Percentiles rank a stretch among this genome's conserved stretches.
Evolutionary conservation across 352 stramenopile species (phyloP).

Genomic region (Pythium sp.): DNA sequence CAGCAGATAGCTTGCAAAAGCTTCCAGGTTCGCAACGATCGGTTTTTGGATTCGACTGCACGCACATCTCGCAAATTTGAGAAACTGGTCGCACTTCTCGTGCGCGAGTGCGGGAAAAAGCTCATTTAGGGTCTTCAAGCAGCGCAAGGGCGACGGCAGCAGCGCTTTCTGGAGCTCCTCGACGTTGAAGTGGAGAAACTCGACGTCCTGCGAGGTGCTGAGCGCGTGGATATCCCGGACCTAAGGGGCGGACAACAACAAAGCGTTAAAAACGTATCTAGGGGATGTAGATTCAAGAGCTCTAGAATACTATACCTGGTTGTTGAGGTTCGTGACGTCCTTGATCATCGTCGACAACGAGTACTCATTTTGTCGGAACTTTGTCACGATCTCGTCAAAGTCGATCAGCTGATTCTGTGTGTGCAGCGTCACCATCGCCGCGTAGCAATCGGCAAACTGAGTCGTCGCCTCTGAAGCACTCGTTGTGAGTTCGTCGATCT

Average conservation of each 20-base stretch:
- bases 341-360: slow-evolving; percentile 36
- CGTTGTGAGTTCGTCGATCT: slow-evolving; percentile 41
- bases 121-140: slow-evolving; percentile 32
- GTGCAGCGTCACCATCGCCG: slow-evolving; percentile 28
- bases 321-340: slow-evolving; percentile 33
- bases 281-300: not conserved
- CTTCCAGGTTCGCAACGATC: slow-evolving; percentile 22
- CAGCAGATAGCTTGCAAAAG: slow-evolving; percentile 53
- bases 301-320: slow-evolving; percentile 30
- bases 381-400: slow-evolving; percentile 41
- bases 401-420: slow-evolving; percentile 41
- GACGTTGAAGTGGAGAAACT: slow-evolving; percentile 51
- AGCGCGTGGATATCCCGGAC: slow-evolving; percentile 23
- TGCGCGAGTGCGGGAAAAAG: slow-evolving; percentile 39
- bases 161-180: slow-evolving; percentile 33
- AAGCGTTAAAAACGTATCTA: not conserved
- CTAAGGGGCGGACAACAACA: not conserved
- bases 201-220: slow-evolving; percentile 19
- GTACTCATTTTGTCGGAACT: slow-evolving; percentile 48
- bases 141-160: slow-evolving; percentile 38
- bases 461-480: slow-evolving; percentile 23
- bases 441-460: slow-evolving; percentile 35
- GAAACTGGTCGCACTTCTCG: slow-evolving; percentile 49
- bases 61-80: slow-evolving; percentile 33
- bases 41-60: slow-evolving; percentile 54